Conservation (phyloP, 75 land plant genomes). For the Pseudotsuga menziesii region DNA sequence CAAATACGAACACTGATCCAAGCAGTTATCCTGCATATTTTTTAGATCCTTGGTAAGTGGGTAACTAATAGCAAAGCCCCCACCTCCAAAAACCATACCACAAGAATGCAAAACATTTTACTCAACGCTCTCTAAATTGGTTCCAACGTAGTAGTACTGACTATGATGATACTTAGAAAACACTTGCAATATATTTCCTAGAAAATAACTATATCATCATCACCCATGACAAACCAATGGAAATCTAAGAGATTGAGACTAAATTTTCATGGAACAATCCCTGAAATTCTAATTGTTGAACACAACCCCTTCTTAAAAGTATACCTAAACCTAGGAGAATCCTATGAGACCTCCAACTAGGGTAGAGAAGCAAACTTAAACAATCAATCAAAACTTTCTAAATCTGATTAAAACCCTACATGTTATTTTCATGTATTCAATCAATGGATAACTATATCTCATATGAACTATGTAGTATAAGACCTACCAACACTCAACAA, state of each 20-base stretch:
- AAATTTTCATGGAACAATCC: slow-evolving; percentile 54
- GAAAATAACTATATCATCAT: slow-evolving; percentile 78
- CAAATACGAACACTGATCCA: slow-evolving; percentile 49
- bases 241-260: slow-evolving; percentile 38
- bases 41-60: slow-evolving; percentile 47
- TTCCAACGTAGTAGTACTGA: slow-evolving; percentile 62
- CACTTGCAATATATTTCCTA: slow-evolving; percentile 60
- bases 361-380: too few relatives aligned
- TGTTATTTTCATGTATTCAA: too few relatives aligned
- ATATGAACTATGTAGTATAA: too few relatives aligned
- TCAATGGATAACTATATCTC: too few relatives aligned
- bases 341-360: too few relatives aligned
- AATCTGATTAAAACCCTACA: too few relatives aligned
- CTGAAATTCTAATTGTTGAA: slow-evolving; percentile 60
- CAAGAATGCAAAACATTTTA: slow-evolving; percentile 53
- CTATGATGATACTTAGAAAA: too few relatives aligned
- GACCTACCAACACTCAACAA: too few relatives aligned
- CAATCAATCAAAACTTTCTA: too few relatives aligned
- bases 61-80: slow-evolving; percentile 69
- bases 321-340: too few relatives aligned
- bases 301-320: neutral
- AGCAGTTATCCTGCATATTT: slow-evolving; percentile 58
- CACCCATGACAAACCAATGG: slow-evolving; percentile 82
- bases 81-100: slow-evolving; percentile 74
- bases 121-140: too few relatives aligned